Evolutionary conservation across 257 asterid species (phyloP), one percentile per base, ranked within the genome.

Genomic region (Gentiana straminea): DNA sequence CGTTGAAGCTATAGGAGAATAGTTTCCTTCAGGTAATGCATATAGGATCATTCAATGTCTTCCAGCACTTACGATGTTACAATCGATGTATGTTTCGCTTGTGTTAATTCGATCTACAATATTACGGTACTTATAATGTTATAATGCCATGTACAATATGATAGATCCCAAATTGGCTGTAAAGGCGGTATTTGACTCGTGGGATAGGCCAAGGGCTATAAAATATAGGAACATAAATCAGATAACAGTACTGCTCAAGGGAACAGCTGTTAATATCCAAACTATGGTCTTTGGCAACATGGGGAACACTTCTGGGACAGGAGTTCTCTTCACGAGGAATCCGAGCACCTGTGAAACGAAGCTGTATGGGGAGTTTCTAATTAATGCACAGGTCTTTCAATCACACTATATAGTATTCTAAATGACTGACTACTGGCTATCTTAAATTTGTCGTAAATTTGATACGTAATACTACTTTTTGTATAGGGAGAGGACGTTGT

Each of bases 241-340:
- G 63, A 91, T 87, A 71, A 84, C 77, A 39, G 98, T 96, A 11
- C 54, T 87, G 12, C 53, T 87, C 74, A 87, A 78, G 72, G 98
- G 98, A 50, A 91, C 98, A 55, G 96, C 95, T 3, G 98, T 91
- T 4, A 91, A 91, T 65, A 87, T 91, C 73, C 96, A 91, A 71
- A 78, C 86, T 55, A 91, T 91, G 98, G 98, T 91, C n/a, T 91
- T 87, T 35, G 98, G 98, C 49, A 91, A 91, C 84, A 87, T 91
- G 98, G 98, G 96, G 37, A 75, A 79, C 71, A 91, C 95, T 45
- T 87, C 98, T 1, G 98, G 98, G 38, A 91, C 98, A 0, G 98
- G 98, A 8, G 98, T 91, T 54, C 94, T 87, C 47, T 91, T 91
- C 61, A 91, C 98, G 33, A 75, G 98, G 75, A 87, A 87, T 53